Evolutionary conservation across 768 basidiomycete genomes (phyloP), one percentile per base, ranked within the genome.

Genomic region (Hydnum rufescens): DNA sequence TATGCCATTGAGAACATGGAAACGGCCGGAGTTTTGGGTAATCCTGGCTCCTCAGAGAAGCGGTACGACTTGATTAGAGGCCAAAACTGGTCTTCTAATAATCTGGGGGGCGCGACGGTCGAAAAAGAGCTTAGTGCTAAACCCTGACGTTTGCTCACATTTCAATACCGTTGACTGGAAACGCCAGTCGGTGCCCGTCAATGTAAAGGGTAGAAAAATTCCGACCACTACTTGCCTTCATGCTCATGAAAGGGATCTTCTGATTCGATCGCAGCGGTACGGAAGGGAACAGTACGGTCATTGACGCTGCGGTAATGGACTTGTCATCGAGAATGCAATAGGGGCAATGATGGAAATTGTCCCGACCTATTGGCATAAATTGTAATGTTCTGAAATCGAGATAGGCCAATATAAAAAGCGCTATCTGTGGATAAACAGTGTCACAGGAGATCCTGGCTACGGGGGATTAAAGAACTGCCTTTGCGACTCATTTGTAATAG

Each of bases 361-460:
- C 67, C 78, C 58, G 55, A 82, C 75, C 78, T 73, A 65, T 89
- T 92, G 2, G 85, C 89, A 56, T 84, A 92, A 49, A 92, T 74
- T 49, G 76, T 68, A 48, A 87, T 70, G 47, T 77, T 71, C 32
- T 74, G 66, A 61, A 93, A 93, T 32, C 68, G n/a, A 0, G 68
- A 53, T 36, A 93, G 69, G 3, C 77, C 80, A 57, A 81, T 75
- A 59, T 79, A 82, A 61, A 93, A 93, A 32, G 86, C 65, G 23
- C 72, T 71, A 22, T 78, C 86, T 85, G 52, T 8, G 8, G 36
- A 39, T 39, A 13, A 22, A 39, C 28, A n/a, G n/a, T 8, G 13
- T 13, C 13, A 13, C 44, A 13, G 25, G 13, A 47, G 26, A 16
- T 8, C 13, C 13, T 47, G n/a, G n/a, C 25, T 13, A 28, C 13